Percentiles rank a stretch among this genome's conserved stretches.
phyloP scores from a whole-genome alignment of 768 basidiomycete genomes.

The Psilocybe tampanensis region DNA sequence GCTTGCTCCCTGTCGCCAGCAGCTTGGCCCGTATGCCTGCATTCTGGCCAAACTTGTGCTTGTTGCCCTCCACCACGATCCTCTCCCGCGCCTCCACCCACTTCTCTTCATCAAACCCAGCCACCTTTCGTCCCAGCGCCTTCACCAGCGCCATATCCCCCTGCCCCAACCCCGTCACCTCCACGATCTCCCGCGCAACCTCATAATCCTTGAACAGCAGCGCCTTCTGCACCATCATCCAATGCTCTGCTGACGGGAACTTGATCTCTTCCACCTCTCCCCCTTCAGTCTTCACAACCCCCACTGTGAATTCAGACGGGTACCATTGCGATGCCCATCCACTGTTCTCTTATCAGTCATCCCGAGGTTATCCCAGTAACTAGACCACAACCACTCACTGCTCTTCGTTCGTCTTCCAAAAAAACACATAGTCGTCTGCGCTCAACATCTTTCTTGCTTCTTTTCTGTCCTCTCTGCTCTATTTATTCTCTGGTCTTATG shows the following conservation, averaged over 20 bases:
- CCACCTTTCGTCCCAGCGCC: slow-evolving; percentile 52
- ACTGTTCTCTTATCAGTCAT: slow-evolving; percentile 21
- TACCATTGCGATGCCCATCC: slow-evolving; percentile 58
- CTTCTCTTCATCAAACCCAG: slow-evolving; percentile 45
- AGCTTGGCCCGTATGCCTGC: slow-evolving; percentile 39
- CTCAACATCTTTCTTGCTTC: slow-evolving; percentile 14
- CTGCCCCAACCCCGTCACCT: slow-evolving; percentile 30
- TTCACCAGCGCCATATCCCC: slow-evolving; percentile 47
- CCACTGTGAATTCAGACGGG: slow-evolving; percentile 44
- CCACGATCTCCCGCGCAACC: slow-evolving; percentile 45
- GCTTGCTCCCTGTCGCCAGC: slow-evolving; percentile 48
- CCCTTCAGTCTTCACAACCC: slow-evolving; percentile 31
- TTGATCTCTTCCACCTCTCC: slow-evolving; percentile 29
- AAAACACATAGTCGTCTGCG: slow-evolving; percentile 43
- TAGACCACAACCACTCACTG: slow-evolving; percentile 43
- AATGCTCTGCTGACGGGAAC: slow-evolving; percentile 60
- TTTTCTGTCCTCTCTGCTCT: background rate
- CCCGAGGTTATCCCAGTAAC: background rate
- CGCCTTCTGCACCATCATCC: slow-evolving; percentile 72
- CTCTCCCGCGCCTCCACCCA: slow-evolving; percentile 49
- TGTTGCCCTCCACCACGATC: slow-evolving; percentile 56
- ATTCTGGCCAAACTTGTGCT: slow-evolving; percentile 58
- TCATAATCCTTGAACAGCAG: slow-evolving; percentile 50
- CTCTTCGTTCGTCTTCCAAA: slow-evolving; percentile 44
- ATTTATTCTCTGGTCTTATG: background rate